phyloP scores from a whole-genome alignment of 2,329 filamentous ascomycete species.

The Neofusicoccum sp. region DNA sequence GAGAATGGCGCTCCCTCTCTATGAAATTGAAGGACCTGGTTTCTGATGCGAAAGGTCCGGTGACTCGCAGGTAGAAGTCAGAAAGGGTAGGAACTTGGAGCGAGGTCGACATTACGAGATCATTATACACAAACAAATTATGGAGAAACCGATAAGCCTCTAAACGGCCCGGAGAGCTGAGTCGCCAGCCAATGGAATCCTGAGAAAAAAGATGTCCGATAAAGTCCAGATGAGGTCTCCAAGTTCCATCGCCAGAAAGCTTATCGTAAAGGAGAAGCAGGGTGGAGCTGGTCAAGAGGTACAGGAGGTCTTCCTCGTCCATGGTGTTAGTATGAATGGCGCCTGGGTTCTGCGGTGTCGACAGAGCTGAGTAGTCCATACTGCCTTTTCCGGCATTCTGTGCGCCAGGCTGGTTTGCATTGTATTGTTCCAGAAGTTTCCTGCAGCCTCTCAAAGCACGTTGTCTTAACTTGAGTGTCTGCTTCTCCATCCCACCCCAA shows the following conservation, averaged over 20 bases:
- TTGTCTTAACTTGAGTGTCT: background rate
- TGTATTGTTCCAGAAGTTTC: background rate
- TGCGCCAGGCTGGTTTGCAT: background rate
- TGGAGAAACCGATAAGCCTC: background rate
- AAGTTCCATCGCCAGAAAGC: background rate
- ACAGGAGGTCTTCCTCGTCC: background rate
- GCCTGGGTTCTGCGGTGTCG: background rate
- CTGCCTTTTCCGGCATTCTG: too few species aligned
- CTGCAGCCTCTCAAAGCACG: background rate
- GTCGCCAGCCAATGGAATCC: background rate
- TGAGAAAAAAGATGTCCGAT: background rate
- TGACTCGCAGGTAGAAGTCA: background rate
- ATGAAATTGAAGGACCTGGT: background rate
- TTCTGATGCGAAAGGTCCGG: background rate
- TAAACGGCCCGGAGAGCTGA: background rate
- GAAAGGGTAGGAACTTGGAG: background rate
- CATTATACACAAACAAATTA: background rate
- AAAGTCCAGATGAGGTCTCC: background rate
- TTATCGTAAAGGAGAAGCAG: background rate
- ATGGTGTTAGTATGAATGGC: background rate
- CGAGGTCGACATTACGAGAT: background rate
- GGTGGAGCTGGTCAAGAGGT: background rate
- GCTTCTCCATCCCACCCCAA: background rate
- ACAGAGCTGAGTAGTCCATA: background rate
- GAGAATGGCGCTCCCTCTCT: too few species aligned